Conservation (phyloP, 2,329 filamentous ascomycete species). For the Pseudogymnoascus sp. region DNA sequence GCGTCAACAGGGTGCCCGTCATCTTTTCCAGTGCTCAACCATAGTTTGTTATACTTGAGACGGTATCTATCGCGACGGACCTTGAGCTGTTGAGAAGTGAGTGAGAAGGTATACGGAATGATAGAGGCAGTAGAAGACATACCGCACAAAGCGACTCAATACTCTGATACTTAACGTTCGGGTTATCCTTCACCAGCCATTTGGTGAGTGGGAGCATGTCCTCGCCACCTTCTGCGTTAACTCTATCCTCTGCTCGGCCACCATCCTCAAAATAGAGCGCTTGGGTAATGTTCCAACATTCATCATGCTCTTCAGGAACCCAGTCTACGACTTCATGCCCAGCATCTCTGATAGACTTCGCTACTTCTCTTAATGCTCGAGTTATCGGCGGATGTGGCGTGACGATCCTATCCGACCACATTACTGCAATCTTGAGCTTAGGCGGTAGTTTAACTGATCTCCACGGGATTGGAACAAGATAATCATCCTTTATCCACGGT, state of each 20-base stretch:
- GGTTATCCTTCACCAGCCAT: slow-evolving; percentile 14
- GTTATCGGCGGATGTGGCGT: slow-evolving; percentile 54
- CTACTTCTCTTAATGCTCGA: slow-evolving; percentile 50
- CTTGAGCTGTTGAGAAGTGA: slow-evolving; percentile 16
- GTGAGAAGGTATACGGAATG: neutral
- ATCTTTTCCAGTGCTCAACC: slow-evolving; percentile 17
- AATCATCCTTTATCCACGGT: slow-evolving; percentile 48
- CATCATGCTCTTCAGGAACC: slow-evolving; percentile 46
- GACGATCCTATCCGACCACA: slow-evolving; percentile 55
- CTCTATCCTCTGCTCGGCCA: slow-evolving; percentile 12
- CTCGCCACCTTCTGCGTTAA: slow-evolving; percentile 17
- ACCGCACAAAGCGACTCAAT: slow-evolving; percentile 15
- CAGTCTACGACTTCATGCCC: slow-evolving; percentile 50
- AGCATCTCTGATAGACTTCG: slow-evolving; percentile 42
- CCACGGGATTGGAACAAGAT: slow-evolving; percentile 49
- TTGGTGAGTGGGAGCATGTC: slow-evolving; percentile 18
- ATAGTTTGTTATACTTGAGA: slow-evolving; percentile 17
- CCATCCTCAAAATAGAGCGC: slow-evolving; percentile 17
- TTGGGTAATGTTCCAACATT: slow-evolving; percentile 43
- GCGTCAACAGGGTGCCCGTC: slow-evolving; percentile 19
- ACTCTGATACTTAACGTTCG: slow-evolving; percentile 14
- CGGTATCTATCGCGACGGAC: slow-evolving; percentile 17
- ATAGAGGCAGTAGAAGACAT: neutral
- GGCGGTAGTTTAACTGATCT: slow-evolving; percentile 31
- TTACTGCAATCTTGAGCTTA: slow-evolving; percentile 54